A percentile compares a stretch with the other conserved stretches of the same genome.
phyloP scores from a whole-genome alignment of 2,329 filamentous ascomycete species.

The Rhinocladiella mackenziei region DNA sequence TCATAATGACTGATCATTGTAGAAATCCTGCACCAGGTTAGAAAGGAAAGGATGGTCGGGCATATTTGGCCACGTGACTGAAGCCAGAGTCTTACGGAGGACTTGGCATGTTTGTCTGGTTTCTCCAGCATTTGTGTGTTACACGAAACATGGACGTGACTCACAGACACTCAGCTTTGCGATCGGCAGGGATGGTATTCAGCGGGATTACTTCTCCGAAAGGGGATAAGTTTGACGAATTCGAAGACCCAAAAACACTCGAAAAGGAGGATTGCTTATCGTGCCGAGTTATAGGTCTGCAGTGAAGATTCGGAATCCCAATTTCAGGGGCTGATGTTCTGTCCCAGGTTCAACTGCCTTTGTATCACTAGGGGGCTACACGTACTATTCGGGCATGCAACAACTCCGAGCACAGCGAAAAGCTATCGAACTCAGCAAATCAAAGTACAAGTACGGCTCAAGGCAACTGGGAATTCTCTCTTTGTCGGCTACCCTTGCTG shows the following conservation, averaged over 20 bases:
- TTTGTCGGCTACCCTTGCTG: constrained; percentile 64
- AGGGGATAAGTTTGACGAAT: constrained; percentile 11
- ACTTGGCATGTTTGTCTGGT: constrained; percentile 3
- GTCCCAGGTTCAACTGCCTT: constrained; percentile 67
- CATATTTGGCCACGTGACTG: too few relatives aligned
- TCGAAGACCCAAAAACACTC: constrained; percentile 14
- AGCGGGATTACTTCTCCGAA: constrained; percentile 7
- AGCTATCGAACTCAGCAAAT: constrained; percentile 63
- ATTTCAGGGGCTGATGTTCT: background rate
- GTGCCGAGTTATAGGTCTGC: constrained; percentile 65
- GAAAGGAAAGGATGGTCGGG: too few relatives aligned
- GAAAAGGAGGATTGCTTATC: constrained; percentile 60
- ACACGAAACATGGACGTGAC: background rate
- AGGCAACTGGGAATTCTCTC: constrained; percentile 63
- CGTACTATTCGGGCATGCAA: constrained; percentile 68
- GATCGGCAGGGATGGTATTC: constrained; percentile 6
- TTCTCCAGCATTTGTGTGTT: background rate
- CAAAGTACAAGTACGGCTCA: constrained; percentile 68
- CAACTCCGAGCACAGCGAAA: constrained; percentile 64
- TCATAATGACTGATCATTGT: too few relatives aligned
- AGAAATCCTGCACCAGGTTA: too few relatives aligned
- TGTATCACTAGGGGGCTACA: constrained; percentile 70
- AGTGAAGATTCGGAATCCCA: constrained; percentile 1
- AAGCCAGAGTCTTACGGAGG: background rate
- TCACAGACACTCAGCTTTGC: background rate